Conservation (phyloP, 495 filamentous ascomycete species). For the Lentithecium fluviatile region DNA sequence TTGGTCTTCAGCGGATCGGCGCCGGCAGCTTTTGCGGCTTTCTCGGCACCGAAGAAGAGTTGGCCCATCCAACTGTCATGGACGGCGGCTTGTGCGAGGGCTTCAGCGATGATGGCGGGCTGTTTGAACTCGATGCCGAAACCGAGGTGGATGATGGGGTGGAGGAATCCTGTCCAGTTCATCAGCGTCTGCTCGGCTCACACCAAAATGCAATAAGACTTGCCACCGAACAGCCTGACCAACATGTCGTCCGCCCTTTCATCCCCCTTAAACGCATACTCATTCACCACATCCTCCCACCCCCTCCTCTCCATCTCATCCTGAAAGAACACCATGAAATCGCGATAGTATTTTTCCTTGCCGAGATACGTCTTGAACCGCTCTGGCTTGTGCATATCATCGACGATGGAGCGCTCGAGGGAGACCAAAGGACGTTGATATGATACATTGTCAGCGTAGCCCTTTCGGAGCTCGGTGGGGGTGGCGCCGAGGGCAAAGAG, state of each 20-base stretch:
- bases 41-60: conserved; percentile 57
- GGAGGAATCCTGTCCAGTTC: conserved; percentile 59
- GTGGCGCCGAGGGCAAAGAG: conserved; percentile 72
- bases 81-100: conserved; percentile 69
- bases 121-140: conserved; percentile 80
- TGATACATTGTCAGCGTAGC: conserved; percentile 57
- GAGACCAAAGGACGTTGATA: conserved; percentile 59
- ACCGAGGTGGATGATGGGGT: conserved; percentile 82
- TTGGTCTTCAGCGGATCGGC: conserved; percentile 40
- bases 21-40: conserved; percentile 43
- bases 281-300: conserved; percentile 56
- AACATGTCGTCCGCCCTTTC: conserved; percentile 63
- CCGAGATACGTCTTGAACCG: conserved; percentile 55
- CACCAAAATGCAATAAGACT: conserved; percentile 12
- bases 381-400: conserved; percentile 53
- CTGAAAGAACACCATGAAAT: conserved; percentile 73
- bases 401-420: conserved; percentile 47
- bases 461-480: conserved; percentile 53
- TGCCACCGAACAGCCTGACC: conserved; percentile 56
- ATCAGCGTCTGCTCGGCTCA: no score
- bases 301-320: conserved; percentile 64
- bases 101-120: conserved; percentile 79
- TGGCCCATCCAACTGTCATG: conserved; percentile 52
- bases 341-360: conserved; percentile 56
- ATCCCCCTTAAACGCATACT: conserved; percentile 65